Percentiles rank a stretch among this genome's conserved stretches.
These are phyloP conservation scores for Murraya koenigii DNA, from an alignment of 345 rosid genomes.

Conservation along the genomic window DNA sequence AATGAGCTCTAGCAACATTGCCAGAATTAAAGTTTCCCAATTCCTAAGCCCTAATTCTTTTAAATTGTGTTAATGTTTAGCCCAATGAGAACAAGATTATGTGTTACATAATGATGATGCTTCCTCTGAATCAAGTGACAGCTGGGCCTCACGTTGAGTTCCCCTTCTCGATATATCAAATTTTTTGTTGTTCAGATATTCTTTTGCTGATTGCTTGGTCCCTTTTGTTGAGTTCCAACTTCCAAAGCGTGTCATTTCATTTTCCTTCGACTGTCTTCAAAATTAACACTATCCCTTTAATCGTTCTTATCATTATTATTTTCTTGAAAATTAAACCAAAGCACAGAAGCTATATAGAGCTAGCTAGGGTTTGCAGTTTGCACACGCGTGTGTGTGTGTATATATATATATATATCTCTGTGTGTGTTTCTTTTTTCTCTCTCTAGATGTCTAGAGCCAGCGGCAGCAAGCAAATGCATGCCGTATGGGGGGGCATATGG, in stretches of 20 bases:
- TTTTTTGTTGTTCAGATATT: neutral
- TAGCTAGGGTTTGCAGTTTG: neutral
- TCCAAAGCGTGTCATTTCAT: neutral
- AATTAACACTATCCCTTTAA: neutral
- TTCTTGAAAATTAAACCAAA: neutral
- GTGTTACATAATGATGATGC: conserved; percentile 6
- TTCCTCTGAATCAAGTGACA: neutral
- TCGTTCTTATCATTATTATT: neutral
- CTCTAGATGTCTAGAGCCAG: neutral
- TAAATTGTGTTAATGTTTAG: neutral
- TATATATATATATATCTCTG: no score
- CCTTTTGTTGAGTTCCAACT: neutral
- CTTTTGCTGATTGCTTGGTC: neutral
- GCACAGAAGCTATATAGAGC: no score
- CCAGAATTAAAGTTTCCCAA: neutral
- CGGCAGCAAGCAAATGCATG: neutral
- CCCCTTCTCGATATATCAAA: neutral
- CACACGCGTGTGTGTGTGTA: no score
- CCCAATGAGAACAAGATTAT: neutral
- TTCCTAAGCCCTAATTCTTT: neutral
- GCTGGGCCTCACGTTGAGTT: conserved; percentile 1
- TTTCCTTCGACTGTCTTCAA: neutral
- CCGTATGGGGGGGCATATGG: no score
- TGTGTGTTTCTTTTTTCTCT: no score
- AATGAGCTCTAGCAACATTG: neutral